A percentile compares a stretch with the other conserved stretches of the same genome.
Conservation (phyloP, 2,329 filamentous ascomycete genomes). For the Botrytis pseudocinerea region DNA sequence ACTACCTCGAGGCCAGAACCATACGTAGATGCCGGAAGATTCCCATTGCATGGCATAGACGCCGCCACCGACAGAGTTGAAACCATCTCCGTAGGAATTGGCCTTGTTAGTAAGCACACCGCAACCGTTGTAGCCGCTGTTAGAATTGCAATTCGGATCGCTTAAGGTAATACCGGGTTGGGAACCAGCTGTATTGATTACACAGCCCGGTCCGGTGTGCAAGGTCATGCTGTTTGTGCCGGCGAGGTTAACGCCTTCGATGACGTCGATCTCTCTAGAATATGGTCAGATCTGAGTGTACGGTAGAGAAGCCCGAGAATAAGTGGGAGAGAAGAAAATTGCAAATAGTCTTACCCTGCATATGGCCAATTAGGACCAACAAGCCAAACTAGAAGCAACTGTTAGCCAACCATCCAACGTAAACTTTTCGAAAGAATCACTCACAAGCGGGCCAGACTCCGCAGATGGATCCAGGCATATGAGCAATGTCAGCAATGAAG, state of each 20-base stretch:
- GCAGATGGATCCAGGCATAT: conserved; percentile 58
- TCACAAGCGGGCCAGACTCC: conserved; percentile 60
- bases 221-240: conserved; percentile 63
- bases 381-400: conserved; percentile 42
- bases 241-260: conserved; percentile 72
- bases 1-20: conserved; percentile 70
- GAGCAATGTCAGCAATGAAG: conserved; percentile 57
- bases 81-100: conserved; percentile 63
- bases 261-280: conserved; percentile 71
- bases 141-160: conserved; percentile 57
- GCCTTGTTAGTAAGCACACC: conserved; percentile 52
- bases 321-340: no score
- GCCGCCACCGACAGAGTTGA: conserved; percentile 70
- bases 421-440: not conserved
- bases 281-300: not conserved
- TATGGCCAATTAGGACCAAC: conserved; percentile 68
- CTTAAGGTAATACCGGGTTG: conserved; percentile 47
- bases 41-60: conserved; percentile 80
- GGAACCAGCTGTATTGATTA: conserved; percentile 52
- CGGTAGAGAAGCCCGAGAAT: not conserved
- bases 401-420: not conserved
- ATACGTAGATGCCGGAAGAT: conserved; percentile 68
- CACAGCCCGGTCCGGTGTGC: conserved; percentile 64
- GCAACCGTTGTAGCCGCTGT: conserved; percentile 57
- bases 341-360: conserved; percentile 46